Base-by-base conservation (phyloP, 306 rosid genomes). In the Sicyos edulis region DNA sequence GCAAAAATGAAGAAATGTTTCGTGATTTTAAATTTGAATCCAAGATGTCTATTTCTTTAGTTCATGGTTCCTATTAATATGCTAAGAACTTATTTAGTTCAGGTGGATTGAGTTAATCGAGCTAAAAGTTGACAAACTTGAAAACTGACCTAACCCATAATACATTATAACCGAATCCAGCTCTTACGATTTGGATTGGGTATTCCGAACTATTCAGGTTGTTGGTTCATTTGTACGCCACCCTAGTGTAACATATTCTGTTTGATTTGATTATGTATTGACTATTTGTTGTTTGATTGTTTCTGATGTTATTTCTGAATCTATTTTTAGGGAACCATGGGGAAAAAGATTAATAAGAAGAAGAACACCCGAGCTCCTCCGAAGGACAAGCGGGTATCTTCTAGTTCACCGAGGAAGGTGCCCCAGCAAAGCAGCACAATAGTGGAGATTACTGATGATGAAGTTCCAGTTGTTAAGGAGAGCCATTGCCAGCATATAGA, bases 301-400 rank as follows among this genome's bases (percentile, higher is more conserved):
- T 73, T 45, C 55, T 73, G 21, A 49, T 47, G 32, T 47, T 73
- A 65, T 59, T 6, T 59, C 2, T 10, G 44, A 59, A 71, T 54
- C 53, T 58, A 37, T 45, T 85, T 29, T 51, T 75, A 91, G 89
- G 91, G 77, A 77, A 54, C 78, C 34, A 91, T 95, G 99, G 97
- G 86, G 80, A 95, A 91, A 32, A 85, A 95, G 84, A 79, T 81
- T 85, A 61, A 32, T 32, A 91, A 87, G 87, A 95, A 85, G 86
- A 95, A 86, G 81, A 60, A 58, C 45, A 26, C 2, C 49, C 86
- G 80, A 64, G 77, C 65, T 77, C 68, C 86, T 75, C 77, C 42
- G 24, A 95, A 87, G 84, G 91, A 86, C 73, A 88, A 82, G 71
- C 78, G 55, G 71, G 70, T 80, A 73, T 77, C 82, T 47, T 26